These are phyloP conservation scores for Capronia americana DNA, from an alignment of 2,329 filamentous ascomycete species.

Conservation along the genomic window DNA sequence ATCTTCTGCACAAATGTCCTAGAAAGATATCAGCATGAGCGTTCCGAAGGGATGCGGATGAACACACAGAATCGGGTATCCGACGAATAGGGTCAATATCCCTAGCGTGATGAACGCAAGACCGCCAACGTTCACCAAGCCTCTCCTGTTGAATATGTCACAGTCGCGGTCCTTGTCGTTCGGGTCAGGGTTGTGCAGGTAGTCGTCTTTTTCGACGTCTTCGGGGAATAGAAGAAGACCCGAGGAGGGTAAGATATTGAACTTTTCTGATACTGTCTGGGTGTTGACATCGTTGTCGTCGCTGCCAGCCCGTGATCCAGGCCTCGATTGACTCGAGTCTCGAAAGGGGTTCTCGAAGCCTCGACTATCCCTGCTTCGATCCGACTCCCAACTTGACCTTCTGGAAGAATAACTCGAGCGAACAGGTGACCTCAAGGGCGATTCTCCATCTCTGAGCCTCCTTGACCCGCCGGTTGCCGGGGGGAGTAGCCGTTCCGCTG, in stretches of 20 bases:
- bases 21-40: slow-evolving; percentile 38
- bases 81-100: slow-evolving; percentile 69
- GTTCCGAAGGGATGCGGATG: background rate
- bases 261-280: slow-evolving; percentile 75
- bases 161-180: slow-evolving; percentile 67
- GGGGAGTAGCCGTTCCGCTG: slow-evolving; percentile 38
- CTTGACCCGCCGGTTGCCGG: slow-evolving; percentile 39
- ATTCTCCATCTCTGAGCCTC: slow-evolving; percentile 56
- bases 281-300: slow-evolving; percentile 72
- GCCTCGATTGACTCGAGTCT: slow-evolving; percentile 64
- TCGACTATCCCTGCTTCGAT: slow-evolving; percentile 61
- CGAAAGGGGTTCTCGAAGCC: slow-evolving; percentile 62
- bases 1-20: slow-evolving; percentile 65
- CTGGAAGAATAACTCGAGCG: slow-evolving; percentile 63
- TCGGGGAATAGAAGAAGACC: slow-evolving; percentile 72
- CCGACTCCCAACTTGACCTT: slow-evolving; percentile 70
- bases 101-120: slow-evolving; percentile 66
- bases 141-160: slow-evolving; percentile 69
- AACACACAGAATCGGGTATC: slow-evolving; percentile 70
- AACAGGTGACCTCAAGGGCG: slow-evolving; percentile 55
- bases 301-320: slow-evolving; percentile 59
- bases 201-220: slow-evolving; percentile 76
- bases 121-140: slow-evolving; percentile 69
- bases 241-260: slow-evolving; percentile 72
- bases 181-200: slow-evolving; percentile 72